Conservation (phyloP, 306 rosid species). For the Crotalaria pallida region DNA sequence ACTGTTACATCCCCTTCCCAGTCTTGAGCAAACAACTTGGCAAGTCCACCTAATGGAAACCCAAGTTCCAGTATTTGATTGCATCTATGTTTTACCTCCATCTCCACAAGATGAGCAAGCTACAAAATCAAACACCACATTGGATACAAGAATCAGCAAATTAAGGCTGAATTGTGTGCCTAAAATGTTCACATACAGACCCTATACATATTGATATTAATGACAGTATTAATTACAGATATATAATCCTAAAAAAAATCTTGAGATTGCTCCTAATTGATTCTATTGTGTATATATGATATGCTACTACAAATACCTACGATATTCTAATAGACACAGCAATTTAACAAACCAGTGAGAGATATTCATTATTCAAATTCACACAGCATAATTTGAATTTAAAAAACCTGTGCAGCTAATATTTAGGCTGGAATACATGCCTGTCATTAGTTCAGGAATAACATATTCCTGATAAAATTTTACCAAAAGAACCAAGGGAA, state of each 20-base stretch:
- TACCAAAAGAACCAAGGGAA: neutral
- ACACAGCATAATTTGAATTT: neutral
- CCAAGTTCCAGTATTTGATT: slow-evolving; percentile 88
- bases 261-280: neutral
- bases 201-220: too few relatives aligned
- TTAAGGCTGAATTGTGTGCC: too few relatives aligned
- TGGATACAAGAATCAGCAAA: neutral
- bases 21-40: slow-evolving; percentile 91
- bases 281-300: too few relatives aligned
- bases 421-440: neutral
- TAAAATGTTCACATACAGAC: too few relatives aligned
- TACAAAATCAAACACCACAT: slow-evolving; percentile 28
- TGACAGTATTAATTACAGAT: too few relatives aligned
- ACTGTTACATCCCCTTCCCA: slow-evolving; percentile 99
- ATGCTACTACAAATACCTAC: neutral
- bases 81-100: slow-evolving; percentile 98
- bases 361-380: neutral
- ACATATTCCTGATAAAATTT: neutral
- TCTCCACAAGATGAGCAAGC: slow-evolving; percentile 95
- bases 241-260: neutral
- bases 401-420: neutral
- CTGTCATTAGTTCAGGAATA: neutral
- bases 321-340: neutral
- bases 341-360: neutral
- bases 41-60: slow-evolving; percentile 87